phyloP scores from a whole-genome alignment of 2,329 filamentous ascomycete genomes.

The Thermothelomyces thermophilus region DNA sequence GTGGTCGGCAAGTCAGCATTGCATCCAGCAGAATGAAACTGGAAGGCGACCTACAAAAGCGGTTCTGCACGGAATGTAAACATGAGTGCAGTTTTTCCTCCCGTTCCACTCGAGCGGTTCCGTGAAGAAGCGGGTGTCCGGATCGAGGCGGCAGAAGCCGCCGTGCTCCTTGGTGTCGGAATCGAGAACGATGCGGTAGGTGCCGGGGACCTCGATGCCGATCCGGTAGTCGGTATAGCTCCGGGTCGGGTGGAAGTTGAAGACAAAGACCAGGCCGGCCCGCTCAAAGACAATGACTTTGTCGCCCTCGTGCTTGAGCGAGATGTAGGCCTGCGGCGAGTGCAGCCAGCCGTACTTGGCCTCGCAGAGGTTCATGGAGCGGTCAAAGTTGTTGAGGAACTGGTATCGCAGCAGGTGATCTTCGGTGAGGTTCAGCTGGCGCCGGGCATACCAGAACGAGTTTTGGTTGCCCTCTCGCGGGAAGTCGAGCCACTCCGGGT shows the following conservation, averaged over 20 bases:
- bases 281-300: slow-evolving; percentile 96
- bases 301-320: slow-evolving; percentile 85
- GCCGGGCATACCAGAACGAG: slow-evolving; percentile 88
- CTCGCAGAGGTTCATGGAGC: slow-evolving; percentile 82
- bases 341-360: slow-evolving; percentile 88
- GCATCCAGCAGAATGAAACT: neutral
- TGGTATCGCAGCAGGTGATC: slow-evolving; percentile 80
- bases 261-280: slow-evolving; percentile 82
- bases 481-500: slow-evolving; percentile 98
- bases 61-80: slow-evolving; percentile 80
- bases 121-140: slow-evolving; percentile 84
- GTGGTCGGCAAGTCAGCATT: neutral
- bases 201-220: slow-evolving; percentile 76
- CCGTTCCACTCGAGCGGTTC: slow-evolving; percentile 86
- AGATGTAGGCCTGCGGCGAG: slow-evolving; percentile 80
- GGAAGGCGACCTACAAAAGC: slow-evolving; percentile 58
- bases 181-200: slow-evolving; percentile 80
- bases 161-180: slow-evolving; percentile 72
- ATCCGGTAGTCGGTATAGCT: slow-evolving; percentile 92
- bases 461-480: slow-evolving; percentile 88
- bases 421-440: slow-evolving; percentile 88
- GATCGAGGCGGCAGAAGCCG: slow-evolving; percentile 69
- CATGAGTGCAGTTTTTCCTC: slow-evolving; percentile 81
- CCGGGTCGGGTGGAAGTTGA: slow-evolving; percentile 84
- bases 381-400: slow-evolving; percentile 90